These are phyloP conservation scores for Erysimum cheiri DNA, from an alignment of 441 rosid genomes.

Conservation along the genomic window DNA sequence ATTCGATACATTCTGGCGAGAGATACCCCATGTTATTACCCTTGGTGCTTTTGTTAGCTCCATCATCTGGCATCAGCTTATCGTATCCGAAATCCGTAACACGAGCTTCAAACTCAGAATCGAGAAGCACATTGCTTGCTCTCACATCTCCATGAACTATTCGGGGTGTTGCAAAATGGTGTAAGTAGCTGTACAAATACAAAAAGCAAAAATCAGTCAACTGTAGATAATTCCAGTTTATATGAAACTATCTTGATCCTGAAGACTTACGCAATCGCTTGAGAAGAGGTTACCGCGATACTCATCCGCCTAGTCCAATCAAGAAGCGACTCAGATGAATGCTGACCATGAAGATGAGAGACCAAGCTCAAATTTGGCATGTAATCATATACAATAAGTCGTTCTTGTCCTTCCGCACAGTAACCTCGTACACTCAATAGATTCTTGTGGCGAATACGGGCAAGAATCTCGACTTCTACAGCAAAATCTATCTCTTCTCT, in stretches of 20 bases:
- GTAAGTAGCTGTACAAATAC: constrained; percentile 72
- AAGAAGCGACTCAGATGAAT: constrained; percentile 84
- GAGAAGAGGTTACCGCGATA: constrained; percentile 89
- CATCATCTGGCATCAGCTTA: constrained; percentile 60
- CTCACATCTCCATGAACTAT: constrained; percentile 71
- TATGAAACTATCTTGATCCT: constrained; percentile 6
- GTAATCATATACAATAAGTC: constrained; percentile 87
- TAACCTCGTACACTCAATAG: constrained; percentile 85
- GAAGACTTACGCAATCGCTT: constrained; percentile 78
- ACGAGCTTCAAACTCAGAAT: constrained; percentile 57
- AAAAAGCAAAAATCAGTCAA: constrained; percentile 16
- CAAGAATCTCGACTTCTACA: constrained; percentile 83
- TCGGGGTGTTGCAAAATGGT: constrained; percentile 79
- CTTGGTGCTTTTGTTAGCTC: constrained; percentile 54
- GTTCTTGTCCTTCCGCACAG: constrained; percentile 97
- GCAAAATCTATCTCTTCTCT: constrained; percentile 85
- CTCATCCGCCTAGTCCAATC: constrained; percentile 87
- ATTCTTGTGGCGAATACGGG: constrained; percentile 88
- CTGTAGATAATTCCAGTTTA: background rate
- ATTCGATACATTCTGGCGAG: constrained; percentile 67
- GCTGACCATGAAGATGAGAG: constrained; percentile 96
- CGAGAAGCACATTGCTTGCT: constrained; percentile 65
- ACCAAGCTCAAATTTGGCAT: constrained; percentile 90
- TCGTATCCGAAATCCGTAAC: constrained; percentile 71
- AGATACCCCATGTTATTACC: constrained; percentile 60